Evolutionary conservation across 2,329 filamentous ascomycete genomes (phyloP), one percentile per base, ranked within the genome.

Genomic region (Colletotrichum spinosum): DNA sequence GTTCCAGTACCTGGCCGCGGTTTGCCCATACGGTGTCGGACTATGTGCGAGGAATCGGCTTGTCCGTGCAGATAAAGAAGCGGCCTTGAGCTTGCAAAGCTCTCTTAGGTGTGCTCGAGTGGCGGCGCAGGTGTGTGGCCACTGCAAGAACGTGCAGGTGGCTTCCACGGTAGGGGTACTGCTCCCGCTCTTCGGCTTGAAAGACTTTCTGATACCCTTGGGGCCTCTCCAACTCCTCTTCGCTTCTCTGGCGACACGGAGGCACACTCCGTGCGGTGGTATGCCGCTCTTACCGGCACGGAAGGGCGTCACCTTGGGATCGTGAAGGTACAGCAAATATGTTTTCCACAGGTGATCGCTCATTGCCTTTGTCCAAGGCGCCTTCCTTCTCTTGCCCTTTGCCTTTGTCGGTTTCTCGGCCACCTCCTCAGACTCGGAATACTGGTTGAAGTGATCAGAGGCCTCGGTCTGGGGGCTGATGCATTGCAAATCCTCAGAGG

Each of bases 151-250:
- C 2, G 83, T 79, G 50, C 79, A 80, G 4, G 78, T 69, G 25
- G 73, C 70, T 57, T 84, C 81, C 0, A 75, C 82, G 9, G 84
- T 88, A 6, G 87, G 87, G 2, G 87, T 89, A 51, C 77, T 80
- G 72, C 84, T 87, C 17, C 84, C 82, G 71, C 84, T 88, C 71
- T 83, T 83, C 55, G 68, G 68, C 13, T 53, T 57, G 39, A 62
- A 12, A 10, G 58, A 34, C 46, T 53, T 65, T 15, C 48, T 62
- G 38, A 39, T 59, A 13, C 77, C 76, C 67, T 83, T 88, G 3
- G 86, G 82, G 1, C 88, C 88, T 72, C 87, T 90, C 89, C 89
- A 91, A 71, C 85, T 90, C 72, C 86, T 81, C 76, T 86, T 89
- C 17, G 88, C 85, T 71, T 90, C 87, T 68, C 88, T 82, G n/a